These are phyloP conservation scores for Termitomyces sp. DNA, from an alignment of 768 basidiomycete species.

Conservation along the genomic window DNA sequence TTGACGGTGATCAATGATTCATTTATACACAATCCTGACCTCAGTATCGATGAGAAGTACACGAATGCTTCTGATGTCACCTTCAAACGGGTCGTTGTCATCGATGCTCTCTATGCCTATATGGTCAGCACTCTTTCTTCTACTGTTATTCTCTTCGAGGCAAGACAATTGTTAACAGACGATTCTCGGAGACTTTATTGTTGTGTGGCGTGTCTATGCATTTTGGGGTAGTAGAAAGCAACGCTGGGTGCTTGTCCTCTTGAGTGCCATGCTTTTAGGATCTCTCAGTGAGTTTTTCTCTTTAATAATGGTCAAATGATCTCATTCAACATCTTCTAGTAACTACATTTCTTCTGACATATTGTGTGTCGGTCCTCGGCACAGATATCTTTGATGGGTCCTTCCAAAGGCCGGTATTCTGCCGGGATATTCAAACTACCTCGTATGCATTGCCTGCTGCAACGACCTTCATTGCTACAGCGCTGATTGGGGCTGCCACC, in stretches of 20 bases:
- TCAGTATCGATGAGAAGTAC: conserved; percentile 1
- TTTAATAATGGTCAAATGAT: background rate
- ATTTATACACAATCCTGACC: conserved; percentile 4
- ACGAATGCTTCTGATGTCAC: background rate
- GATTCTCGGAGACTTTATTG: conserved; percentile 4
- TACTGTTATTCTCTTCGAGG: background rate
- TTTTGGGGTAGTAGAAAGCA: conserved; percentile 4
- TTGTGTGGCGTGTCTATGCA: conserved; percentile 7
- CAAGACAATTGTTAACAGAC: background rate
- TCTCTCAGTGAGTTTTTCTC: background rate
- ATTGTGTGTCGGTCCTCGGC: conserved; percentile 7
- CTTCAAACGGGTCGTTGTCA: conserved; percentile 6
- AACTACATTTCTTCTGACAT: conserved; percentile 2
- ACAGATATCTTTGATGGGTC: conserved; percentile 7
- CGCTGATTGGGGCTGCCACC: conserved; percentile 1
- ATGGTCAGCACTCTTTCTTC: background rate
- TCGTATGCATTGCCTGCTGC: conserved; percentile 8
- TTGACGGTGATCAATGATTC: background rate
- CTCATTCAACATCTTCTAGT: background rate
- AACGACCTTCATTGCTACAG: conserved; percentile 4
- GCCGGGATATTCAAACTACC: conserved; percentile 5
- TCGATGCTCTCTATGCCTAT: conserved; percentile 6
- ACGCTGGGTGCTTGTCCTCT: background rate
- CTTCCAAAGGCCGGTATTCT: conserved; percentile 4
- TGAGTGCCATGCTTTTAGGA: conserved; percentile 3